Evolutionary conservation across 2,329 filamentous ascomycete species (phyloP).

Genomic region (Plenodomus tracheiphilus): DNA sequence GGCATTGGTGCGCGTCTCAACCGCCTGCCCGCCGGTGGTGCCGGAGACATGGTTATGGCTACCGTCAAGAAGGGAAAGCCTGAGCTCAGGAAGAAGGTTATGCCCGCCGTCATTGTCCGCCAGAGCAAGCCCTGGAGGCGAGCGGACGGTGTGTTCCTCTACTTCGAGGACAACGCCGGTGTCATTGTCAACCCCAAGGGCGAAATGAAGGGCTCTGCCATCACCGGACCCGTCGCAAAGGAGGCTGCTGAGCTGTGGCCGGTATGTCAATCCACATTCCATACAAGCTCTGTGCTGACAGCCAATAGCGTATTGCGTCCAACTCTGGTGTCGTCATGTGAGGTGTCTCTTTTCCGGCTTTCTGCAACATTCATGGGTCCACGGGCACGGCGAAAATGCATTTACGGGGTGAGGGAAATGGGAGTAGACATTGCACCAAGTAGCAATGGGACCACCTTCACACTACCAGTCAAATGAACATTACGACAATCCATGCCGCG

Average conservation of each 20-base stretch:
- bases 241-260: constrained; percentile 99
- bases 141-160: constrained; percentile 97
- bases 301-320: constrained; percentile 87
- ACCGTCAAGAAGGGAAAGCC: constrained; percentile 99
- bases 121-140: constrained; percentile 99
- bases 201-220: constrained; percentile 99
- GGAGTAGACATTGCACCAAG: constrained; percentile 40
- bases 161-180: constrained; percentile 99
- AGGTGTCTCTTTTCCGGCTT: constrained; percentile 52
- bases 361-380: constrained; percentile 45
- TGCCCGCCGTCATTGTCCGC: constrained; percentile 98
- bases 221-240: constrained; percentile 98
- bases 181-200: constrained; percentile 99
- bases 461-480: constrained; percentile 40
- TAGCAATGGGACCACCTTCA: constrained; percentile 44
- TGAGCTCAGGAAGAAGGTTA: constrained; percentile 99
- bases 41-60: constrained; percentile 99
- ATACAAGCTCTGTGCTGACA: constrained; percentile 33
- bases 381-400: constrained; percentile 47
- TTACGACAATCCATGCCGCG: constrained; percentile 27
- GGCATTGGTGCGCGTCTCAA: constrained; percentile 97
- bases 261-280: constrained; percentile 59
- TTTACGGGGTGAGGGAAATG: constrained; percentile 42
- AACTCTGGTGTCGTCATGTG: constrained; percentile 99
- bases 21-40: constrained; percentile 94